Evolutionary conservation across 345 rosid genomes (phyloP), one percentile per base, ranked within the genome.

Genomic region (Euclidium syriacum): DNA sequence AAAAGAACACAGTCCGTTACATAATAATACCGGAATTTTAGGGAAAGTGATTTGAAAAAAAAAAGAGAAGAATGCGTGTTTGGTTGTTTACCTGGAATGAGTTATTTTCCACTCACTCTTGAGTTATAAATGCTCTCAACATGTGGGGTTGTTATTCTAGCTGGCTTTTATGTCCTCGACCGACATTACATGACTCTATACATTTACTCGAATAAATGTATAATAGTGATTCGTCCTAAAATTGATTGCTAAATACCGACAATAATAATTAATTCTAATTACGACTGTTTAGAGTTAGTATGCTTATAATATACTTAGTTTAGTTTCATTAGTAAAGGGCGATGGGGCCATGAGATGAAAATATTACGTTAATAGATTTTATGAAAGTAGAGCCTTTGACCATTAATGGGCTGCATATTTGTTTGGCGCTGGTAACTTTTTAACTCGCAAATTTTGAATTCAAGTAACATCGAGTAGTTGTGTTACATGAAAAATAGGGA

Each of bases 151-250:
- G 9, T 52, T 41, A 19, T 52, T 52, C 42, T 52, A 20, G 53
- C 53, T 53, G 70, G 44, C 62, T 53, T 53, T 44, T 54, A 54
- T 23, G 54, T 17, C 53, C 34, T 65, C 38, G 16, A 65, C 70
- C 70, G 54, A 65, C 70, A 52, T 64, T 42, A n/a, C 49, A 48
- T 60, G 23, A 46, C 52, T 58, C n/a, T n/a, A n/a, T n/a, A n/a
- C 33, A 3, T 29, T 5, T 29, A 29, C 33, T 3, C 33, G 5
- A 29, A 29, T 29, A 6, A 6, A 4, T 10, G 10, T 32, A 6
- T 32, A 0, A 2, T 22, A 15, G 10, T 35, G n/a, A 22, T n/a
- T 35, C 9, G 23, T 15, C 32, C 29, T 59, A 7, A 30, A 23
- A 36, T 62, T 62, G 47, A 36, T 62, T 49, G 47, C 57, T 38